phyloP scores from a whole-genome alignment of 2,329 filamentous ascomycete species.

The Aspergillus candidus region DNA sequence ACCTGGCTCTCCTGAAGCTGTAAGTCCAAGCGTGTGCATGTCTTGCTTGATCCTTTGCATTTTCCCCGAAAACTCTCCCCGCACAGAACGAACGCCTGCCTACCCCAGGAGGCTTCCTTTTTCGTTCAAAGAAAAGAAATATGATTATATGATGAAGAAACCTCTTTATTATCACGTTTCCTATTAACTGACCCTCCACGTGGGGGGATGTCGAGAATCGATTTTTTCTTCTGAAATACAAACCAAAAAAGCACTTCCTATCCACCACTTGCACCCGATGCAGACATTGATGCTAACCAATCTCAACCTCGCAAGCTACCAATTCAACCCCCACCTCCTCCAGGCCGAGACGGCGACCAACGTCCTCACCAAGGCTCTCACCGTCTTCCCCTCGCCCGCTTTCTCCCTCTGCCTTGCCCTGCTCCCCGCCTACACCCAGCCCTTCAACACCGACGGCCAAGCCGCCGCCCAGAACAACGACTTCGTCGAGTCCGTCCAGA shows the following conservation, averaged over 20 bases:
- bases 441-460: conserved; percentile 44
- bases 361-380: conserved; percentile 95
- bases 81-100: too few species aligned
- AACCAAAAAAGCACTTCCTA: conserved; percentile 4
- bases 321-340: conserved; percentile 97
- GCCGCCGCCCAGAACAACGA: conserved; percentile 37
- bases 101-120: too few species aligned
- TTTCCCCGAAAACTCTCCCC: background rate
- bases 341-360: conserved; percentile 98
- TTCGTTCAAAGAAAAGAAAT: background rate
- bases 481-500: conserved; percentile 81
- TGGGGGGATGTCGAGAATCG: conserved; percentile 60
- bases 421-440: conserved; percentile 75
- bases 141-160: conserved; percentile 62
- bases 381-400: conserved; percentile 92
- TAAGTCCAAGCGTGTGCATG: conserved; percentile 43
- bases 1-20: conserved; percentile 93
- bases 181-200: conserved; percentile 80
- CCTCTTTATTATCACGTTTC: conserved; percentile 71
- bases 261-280: background rate
- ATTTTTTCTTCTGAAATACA: conserved; percentile 65
- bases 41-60: conserved; percentile 8
- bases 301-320: conserved; percentile 62
- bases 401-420: conserved; percentile 93
- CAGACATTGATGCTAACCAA: too few species aligned